Evolutionary conservation across 441 rosid species (phyloP).

Genomic region (Viola pubescens): DNA sequence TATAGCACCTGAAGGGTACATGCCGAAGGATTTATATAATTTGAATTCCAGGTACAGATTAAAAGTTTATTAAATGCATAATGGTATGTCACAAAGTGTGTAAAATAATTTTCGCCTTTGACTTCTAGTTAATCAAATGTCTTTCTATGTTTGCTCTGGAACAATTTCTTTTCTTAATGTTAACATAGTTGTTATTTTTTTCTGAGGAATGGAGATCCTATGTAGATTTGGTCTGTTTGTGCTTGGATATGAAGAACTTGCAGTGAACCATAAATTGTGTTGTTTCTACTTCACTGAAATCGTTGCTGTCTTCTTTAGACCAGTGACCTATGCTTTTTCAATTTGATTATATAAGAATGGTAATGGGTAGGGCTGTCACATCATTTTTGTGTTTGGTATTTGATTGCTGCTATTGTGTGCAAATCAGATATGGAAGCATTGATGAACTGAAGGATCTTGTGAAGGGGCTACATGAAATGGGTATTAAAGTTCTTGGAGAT

Average conservation of each 20-base stretch:
- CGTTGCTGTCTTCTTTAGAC: background rate
- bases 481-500: constrained; percentile 83
- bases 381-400: background rate
- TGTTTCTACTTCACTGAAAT: constrained; percentile 8
- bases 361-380: background rate
- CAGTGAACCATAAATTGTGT: background rate
- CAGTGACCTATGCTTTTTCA: too few relatives aligned
- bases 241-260: background rate
- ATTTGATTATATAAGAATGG: background rate
- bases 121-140: background rate
- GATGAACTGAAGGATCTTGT: constrained; percentile 81
- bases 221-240: background rate
- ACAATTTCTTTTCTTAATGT: background rate
- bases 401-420: constrained; percentile 14
- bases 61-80: constrained; percentile 1
- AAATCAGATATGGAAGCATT: constrained; percentile 68
- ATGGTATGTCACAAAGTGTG: background rate
- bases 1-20: constrained; percentile 97
- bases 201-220: background rate
- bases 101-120: constrained; percentile 4
- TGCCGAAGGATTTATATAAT: constrained; percentile 90
- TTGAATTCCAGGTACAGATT: constrained; percentile 71
- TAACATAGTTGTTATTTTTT: background rate
- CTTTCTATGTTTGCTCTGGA: background rate
- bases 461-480: constrained; percentile 54